Base-by-base conservation (phyloP, 2,329 filamentous ascomycete species). In the Lecanosticta acicola region DNA sequence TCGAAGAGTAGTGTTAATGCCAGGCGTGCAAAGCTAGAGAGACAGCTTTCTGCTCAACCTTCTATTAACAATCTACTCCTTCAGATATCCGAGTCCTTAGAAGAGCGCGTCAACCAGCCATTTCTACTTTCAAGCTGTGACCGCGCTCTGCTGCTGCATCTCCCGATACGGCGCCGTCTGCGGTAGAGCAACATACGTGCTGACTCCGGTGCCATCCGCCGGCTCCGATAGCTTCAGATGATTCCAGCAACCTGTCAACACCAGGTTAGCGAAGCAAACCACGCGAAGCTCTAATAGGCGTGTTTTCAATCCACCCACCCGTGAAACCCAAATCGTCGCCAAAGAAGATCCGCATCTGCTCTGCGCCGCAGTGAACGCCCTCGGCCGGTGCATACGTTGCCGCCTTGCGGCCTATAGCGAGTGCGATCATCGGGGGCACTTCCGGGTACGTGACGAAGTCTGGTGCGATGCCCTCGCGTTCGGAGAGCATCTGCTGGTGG, bases 401-500 rank as follows among this genome's bases (percentile, higher is more conserved):
- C 2, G 51, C 46, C 18, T 47, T 49, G 17, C 51, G 49, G 3
- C 48, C 49, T 3, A 42, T 39, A 2, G 46, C 51, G 24, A 54
- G 41, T 4, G 51, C 49, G 34, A 54, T 49, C 43, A 51, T 48
- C 0, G 51, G 48, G 7, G 43, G 43, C 5, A 49, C 29, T 18
- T 47, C 37, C 10, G 45, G 48, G 39, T 37, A 54, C 7, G 35
- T 17, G 1, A 39, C 32, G 24, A 51, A 39, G 3, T 49, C 43
- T 10, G 37, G 43, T 19, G 43, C 18, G 7, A 34, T 38, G 1
- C 33, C 40, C 8, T 47, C 41, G 8, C 71, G 57, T 29, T 65
- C 63, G 43, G 68, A 59, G 36, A 79, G 63, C 60, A 85, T 79
- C 18, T 73, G 68, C 66, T 84, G 77, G 66, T 85, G 77, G 43